Conservation (phyloP, 441 rosid species). For the Gossypium schwendimanii region DNA sequence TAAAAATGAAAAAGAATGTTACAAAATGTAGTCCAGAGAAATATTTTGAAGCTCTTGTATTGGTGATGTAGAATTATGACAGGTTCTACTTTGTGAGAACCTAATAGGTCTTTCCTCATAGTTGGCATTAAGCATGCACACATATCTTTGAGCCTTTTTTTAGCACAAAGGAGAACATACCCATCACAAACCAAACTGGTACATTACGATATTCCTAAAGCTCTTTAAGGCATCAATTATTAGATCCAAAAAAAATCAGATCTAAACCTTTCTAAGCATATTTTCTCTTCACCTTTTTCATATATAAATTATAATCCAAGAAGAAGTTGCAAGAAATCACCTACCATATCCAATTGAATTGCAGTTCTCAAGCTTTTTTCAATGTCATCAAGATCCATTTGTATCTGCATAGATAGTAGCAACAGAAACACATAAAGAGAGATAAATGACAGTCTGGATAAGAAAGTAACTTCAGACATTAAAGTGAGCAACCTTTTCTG, state of each 20-base stretch:
- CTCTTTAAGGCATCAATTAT: background rate
- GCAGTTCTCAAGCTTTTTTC: conserved; percentile 41
- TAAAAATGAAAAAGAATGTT: background rate
- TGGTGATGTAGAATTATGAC: conserved; percentile 3
- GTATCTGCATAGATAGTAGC: conserved; percentile 48
- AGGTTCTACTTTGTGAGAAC: background rate
- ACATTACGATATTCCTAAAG: background rate
- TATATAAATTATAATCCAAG: background rate
- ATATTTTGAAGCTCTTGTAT: background rate
- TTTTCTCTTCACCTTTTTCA: background rate
- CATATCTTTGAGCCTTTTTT: background rate
- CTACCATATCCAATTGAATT: conserved; percentile 68
- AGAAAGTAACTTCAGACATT: conserved; percentile 13
- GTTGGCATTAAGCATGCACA: background rate
- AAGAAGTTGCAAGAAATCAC: conserved; percentile 14
- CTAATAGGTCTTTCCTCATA: background rate
- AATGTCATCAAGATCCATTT: conserved; percentile 53
- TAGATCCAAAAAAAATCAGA: background rate
- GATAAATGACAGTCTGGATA: conserved; percentile 8
- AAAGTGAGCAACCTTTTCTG: conserved; percentile 57
- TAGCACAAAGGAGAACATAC: background rate
- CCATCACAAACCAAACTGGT: conserved; percentile 1
- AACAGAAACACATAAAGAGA: conserved; percentile 19
- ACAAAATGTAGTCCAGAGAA: background rate
- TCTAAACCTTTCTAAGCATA: conserved; percentile 1